Evolutionary conservation across 2,329 filamentous ascomycete genomes (phyloP), one percentile per base, ranked within the genome.

Genomic region (Claviceps maximensis): DNA sequence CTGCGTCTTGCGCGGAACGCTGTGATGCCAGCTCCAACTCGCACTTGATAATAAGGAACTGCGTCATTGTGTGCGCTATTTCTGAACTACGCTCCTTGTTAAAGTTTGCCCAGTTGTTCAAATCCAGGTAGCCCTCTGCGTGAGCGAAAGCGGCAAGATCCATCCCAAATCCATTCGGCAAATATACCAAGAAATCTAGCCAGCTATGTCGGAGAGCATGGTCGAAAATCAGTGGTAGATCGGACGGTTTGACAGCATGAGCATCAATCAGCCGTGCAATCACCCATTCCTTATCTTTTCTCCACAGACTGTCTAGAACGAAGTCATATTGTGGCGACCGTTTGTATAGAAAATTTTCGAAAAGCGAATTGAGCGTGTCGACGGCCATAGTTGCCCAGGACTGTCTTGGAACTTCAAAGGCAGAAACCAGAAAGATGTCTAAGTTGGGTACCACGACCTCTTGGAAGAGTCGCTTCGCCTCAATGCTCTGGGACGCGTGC

Each of bases 271-370:
- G 80, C 54, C 87, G 82, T 58, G 84, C 80, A 10, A 84, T 84
- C 17, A 97, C 86, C 86, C 89, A 97, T 21, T 84, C 78, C 59
- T 84, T 87, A 64, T 97, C 89, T 64, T 93, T 89, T 59, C 86
- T 84, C 90, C 91, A 97, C 6, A 95, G 72, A 54, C 89, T 90
- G 63, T 95, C 85, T 54, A 98, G 78, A 15, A 95, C 91, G 57
- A 96, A 94, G 58, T 90, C 84, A 65, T 88, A 86, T 53, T 90
- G 81, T 4, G 83, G 77, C 12, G 89, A 82, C 53, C 83, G 79
- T 67, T 90, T 90, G 62, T 83, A 79, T 29, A 96, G 75, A 64
- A 95, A 96, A 12, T 86, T 86, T 50, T 87, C 83, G 60, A 96
- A 91, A 1, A 91, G 73, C 15, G 86, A 86, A 55, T 80, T 83